These are phyloP conservation scores for Dendrobium catenatum DNA, from an alignment of 106 monocot genomes.

Conservation along the genomic window DNA sequence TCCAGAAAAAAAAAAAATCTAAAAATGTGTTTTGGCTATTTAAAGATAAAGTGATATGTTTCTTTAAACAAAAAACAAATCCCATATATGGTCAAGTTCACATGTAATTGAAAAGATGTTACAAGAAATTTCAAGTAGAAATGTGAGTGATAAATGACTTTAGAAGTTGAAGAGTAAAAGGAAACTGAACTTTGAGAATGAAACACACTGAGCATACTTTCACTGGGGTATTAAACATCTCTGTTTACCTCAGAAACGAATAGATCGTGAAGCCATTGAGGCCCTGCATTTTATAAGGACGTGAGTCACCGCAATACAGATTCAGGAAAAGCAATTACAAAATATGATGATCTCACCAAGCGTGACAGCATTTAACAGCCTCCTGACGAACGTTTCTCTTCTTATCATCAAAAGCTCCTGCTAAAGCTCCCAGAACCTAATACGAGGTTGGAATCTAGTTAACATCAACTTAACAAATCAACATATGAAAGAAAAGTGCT, in stretches of 20 bases:
- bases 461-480: not conserved
- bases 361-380: constrained; percentile 75
- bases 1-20: too few species aligned
- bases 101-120: too few species aligned
- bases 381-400: constrained; percentile 79
- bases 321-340: not conserved
- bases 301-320: not conserved
- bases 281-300: constrained; percentile 10
- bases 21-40: too few species aligned
- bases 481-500: not conserved
- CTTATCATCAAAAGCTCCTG: constrained; percentile 61
- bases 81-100: too few species aligned
- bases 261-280: constrained; percentile 12
- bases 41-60: too few species aligned
- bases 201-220: not conserved
- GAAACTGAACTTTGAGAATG: too few species aligned
- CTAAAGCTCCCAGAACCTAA: constrained; percentile 66
- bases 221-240: not conserved
- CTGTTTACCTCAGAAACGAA: not conserved
- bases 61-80: too few species aligned
- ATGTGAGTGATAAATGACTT: too few species aligned
- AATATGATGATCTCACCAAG: constrained; percentile 48
- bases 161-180: too few species aligned
- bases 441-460: not conserved
- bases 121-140: too few species aligned